These are phyloP conservation scores for Leccinum proliferum DNA, from an alignment of 1,284 basidiomycete genomes.

Conservation along the genomic window DNA sequence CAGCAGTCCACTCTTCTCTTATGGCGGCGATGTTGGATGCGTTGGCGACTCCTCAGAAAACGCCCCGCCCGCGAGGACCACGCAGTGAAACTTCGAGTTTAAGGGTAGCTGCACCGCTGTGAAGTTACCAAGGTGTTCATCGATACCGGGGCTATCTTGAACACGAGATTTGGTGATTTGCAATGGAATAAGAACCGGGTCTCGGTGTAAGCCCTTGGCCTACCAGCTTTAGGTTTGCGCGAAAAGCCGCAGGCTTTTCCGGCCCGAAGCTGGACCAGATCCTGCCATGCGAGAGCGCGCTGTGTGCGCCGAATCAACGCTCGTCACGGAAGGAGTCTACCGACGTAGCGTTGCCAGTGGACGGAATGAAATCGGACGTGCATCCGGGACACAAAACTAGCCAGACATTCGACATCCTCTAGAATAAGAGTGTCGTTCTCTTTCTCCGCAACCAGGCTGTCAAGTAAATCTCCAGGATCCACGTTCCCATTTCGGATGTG, in stretches of 20 bases:
- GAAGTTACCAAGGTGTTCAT: background rate
- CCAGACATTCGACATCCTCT: background rate
- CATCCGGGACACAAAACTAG: background rate
- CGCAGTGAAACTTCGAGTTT: background rate
- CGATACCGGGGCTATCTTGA: no score
- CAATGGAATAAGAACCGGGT: background rate
- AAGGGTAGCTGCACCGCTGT: background rate
- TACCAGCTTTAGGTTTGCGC: background rate
- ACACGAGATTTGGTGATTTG: no score
- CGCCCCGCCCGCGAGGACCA: background rate
- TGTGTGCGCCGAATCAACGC: no score
- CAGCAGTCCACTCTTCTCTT: no score
- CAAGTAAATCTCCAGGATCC: background rate
- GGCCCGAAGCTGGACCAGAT: no score
- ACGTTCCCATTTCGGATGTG: background rate
- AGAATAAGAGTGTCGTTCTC: background rate
- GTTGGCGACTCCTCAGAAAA: no score
- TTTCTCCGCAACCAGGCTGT: conserved; percentile 2
- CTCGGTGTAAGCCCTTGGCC: background rate
- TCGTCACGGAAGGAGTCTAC: no score
- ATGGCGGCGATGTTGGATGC: no score
- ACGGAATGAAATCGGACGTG: no score
- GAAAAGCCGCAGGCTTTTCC: no score
- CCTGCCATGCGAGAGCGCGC: no score
- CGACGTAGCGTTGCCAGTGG: no score